Conservation (phyloP, 2,329 filamentous ascomycete genomes). For the Epichloe typhina region DNA sequence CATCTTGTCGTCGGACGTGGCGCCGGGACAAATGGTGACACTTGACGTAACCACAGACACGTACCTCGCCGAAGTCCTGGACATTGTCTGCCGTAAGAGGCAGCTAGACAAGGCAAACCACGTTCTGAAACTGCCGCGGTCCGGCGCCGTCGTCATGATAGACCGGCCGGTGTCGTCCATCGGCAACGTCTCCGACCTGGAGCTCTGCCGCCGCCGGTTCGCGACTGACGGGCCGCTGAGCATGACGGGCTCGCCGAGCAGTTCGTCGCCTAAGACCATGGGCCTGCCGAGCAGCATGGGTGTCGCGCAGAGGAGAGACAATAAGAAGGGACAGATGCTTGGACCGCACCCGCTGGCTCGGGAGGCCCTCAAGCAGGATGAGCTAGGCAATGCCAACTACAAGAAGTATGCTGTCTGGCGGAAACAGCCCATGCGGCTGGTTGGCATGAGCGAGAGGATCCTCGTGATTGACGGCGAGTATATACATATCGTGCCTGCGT, state of each 20-base stretch:
- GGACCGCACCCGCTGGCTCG: slow-evolving; percentile 55
- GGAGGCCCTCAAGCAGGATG: slow-evolving; percentile 46
- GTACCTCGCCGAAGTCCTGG: slow-evolving; percentile 70
- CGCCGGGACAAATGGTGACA: slow-evolving; percentile 60
- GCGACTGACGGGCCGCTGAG: slow-evolving; percentile 60
- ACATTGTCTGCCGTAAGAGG: slow-evolving; percentile 63
- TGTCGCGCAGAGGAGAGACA: slow-evolving; percentile 31
- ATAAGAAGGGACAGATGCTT: slow-evolving; percentile 37
- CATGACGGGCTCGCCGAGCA: slow-evolving; percentile 54
- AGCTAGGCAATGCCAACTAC: slow-evolving; percentile 46
- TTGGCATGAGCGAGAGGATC: slow-evolving; percentile 60
- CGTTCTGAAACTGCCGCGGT: slow-evolving; percentile 63
- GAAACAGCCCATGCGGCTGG: slow-evolving; percentile 71
- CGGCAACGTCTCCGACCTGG: slow-evolving; percentile 60
- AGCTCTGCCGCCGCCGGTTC: slow-evolving; percentile 63
- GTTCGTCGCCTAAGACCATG: slow-evolving; percentile 54
- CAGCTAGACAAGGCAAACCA: slow-evolving; percentile 68
- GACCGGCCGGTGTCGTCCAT: slow-evolving; percentile 71
- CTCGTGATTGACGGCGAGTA: slow-evolving; percentile 77
- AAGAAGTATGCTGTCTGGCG: slow-evolving; percentile 71
- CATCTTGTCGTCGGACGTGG: slow-evolving; percentile 54
- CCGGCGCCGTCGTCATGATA: slow-evolving; percentile 59
- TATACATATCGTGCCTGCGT: slow-evolving; percentile 68
- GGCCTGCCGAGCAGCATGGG: slow-evolving; percentile 32
- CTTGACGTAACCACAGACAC: slow-evolving; percentile 70